Percentiles rank a stretch among this genome's conserved stretches.
These are phyloP conservation scores for Xylariaceae sp. DNA, from an alignment of 2,329 filamentous ascomycete genomes.

Conservation along the genomic window DNA sequence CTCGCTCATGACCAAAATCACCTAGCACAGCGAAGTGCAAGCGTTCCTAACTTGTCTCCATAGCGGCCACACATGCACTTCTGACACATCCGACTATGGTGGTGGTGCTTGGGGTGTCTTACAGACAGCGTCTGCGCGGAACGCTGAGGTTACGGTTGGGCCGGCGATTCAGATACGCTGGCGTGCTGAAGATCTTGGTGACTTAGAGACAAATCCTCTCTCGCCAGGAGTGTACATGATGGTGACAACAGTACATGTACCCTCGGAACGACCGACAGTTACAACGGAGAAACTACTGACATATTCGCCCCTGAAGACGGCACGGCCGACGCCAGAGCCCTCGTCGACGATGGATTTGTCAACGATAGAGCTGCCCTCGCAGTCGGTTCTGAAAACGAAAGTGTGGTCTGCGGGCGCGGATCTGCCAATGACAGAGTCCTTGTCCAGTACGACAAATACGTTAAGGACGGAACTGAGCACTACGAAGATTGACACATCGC, in stretches of 20 bases:
- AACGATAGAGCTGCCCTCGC: no score
- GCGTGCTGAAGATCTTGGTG: conserved; percentile 21
- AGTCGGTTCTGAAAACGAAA: no score
- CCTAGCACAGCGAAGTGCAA: background rate
- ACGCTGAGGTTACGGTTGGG: conserved; percentile 18
- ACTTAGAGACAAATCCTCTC: conserved; percentile 24
- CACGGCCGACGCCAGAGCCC: no score
- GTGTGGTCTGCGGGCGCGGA: no score
- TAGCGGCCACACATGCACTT: conserved; percentile 36
- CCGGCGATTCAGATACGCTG: conserved; percentile 27
- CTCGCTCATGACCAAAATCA: background rate
- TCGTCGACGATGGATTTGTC: no score
- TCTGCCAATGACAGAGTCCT: no score
- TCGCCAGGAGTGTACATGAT: conserved; percentile 14
- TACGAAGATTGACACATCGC: no score
- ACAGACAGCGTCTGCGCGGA: conserved; percentile 21
- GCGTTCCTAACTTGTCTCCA: background rate
- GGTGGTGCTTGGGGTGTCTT: conserved; percentile 21
- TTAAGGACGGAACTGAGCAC: no score
- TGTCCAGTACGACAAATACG: no score
- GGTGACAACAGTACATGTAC: background rate
- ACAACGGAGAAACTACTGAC: no score
- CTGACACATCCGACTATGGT: conserved; percentile 31
- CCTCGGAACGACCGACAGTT: background rate
- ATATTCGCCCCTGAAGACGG: no score